phyloP scores from a whole-genome alignment of 352 stramenopile genomes.

The Globisporangium nagaii region DNA sequence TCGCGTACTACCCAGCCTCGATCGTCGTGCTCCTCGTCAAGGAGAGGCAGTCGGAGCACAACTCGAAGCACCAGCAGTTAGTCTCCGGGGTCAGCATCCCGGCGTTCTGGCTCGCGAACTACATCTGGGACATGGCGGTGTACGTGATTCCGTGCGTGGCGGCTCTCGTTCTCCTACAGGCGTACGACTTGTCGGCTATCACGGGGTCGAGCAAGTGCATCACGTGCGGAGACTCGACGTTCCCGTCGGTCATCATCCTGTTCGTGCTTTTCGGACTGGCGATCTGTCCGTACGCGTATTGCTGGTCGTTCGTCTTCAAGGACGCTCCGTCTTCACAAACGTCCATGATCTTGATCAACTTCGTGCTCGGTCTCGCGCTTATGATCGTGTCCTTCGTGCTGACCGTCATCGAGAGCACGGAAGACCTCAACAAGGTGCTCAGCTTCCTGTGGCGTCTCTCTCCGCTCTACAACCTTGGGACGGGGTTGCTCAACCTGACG shows the following conservation, averaged over 20 bases:
- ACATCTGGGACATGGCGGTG: slow-evolving; percentile 87
- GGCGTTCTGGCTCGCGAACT: slow-evolving; percentile 96
- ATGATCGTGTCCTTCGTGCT: slow-evolving; percentile 46
- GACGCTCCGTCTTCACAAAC: slow-evolving; percentile 40
- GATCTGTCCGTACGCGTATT: slow-evolving; percentile 58
- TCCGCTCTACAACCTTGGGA: slow-evolving; percentile 45
- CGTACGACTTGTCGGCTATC: slow-evolving; percentile 25
- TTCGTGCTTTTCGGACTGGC: slow-evolving; percentile 56
- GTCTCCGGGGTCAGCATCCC: slow-evolving; percentile 90
- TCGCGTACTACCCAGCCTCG: slow-evolving; percentile 88
- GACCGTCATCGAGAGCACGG: slow-evolving; percentile 18
- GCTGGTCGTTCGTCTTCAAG: slow-evolving; percentile 51
- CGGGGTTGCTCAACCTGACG: slow-evolving; percentile 38
- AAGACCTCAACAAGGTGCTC: slow-evolving; percentile 29
- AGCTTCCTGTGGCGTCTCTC: slow-evolving; percentile 56
- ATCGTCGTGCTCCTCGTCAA: slow-evolving; percentile 94
- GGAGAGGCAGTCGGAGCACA: slow-evolving; percentile 84
- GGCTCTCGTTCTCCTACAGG: slow-evolving; percentile 33
- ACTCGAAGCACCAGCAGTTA: slow-evolving; percentile 95
- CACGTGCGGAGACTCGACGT: slow-evolving; percentile 15
- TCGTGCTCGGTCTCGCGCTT: slow-evolving; percentile 54
- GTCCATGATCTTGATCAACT: slow-evolving; percentile 52
- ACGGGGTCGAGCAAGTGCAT: slow-evolving; percentile 21
- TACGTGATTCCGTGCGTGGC: slow-evolving; percentile 72
- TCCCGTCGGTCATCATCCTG: slow-evolving; percentile 41